Evolutionary conservation across 257 asterid species (phyloP).

Genomic region (Plantago elongata): DNA sequence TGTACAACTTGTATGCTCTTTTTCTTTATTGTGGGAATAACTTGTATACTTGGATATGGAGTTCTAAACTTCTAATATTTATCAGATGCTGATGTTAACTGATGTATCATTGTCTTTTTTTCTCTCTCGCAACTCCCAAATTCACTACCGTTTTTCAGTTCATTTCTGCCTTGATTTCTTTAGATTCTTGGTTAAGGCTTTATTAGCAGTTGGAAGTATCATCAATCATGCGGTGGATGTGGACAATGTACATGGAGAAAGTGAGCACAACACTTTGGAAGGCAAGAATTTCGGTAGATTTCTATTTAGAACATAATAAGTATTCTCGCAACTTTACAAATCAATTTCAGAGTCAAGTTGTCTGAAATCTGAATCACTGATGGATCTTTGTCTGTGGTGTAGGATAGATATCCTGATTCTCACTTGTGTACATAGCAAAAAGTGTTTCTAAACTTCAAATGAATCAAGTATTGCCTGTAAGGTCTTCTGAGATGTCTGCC

Average conservation of each 20-base stretch:
- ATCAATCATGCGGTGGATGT: no score
- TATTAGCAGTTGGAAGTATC: no score
- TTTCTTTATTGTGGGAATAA: constrained; percentile 14
- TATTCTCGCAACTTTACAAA: background rate
- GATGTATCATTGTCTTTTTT: background rate
- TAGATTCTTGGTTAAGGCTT: no score
- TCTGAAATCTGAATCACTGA: background rate
- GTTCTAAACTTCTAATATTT: background rate
- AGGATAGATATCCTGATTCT: constrained; percentile 8
- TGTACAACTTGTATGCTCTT: constrained; percentile 22
- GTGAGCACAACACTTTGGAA: background rate
- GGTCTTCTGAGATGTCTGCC: constrained; percentile 70
- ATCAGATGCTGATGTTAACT: background rate
- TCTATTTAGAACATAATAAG: background rate
- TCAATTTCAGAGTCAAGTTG: background rate
- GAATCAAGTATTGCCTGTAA: constrained; percentile 81
- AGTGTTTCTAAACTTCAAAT: constrained; percentile 48
- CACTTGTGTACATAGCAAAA: constrained; percentile 7
- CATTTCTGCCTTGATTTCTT: no score
- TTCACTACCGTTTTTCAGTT: no score
- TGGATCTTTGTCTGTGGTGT: background rate
- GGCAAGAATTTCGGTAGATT: background rate
- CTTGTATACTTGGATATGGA: constrained; percentile 3
- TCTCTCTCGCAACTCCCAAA: background rate
- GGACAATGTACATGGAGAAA: no score